Conservation (phyloP, 1,139 yeast species). For the Pichia sp. region DNA sequence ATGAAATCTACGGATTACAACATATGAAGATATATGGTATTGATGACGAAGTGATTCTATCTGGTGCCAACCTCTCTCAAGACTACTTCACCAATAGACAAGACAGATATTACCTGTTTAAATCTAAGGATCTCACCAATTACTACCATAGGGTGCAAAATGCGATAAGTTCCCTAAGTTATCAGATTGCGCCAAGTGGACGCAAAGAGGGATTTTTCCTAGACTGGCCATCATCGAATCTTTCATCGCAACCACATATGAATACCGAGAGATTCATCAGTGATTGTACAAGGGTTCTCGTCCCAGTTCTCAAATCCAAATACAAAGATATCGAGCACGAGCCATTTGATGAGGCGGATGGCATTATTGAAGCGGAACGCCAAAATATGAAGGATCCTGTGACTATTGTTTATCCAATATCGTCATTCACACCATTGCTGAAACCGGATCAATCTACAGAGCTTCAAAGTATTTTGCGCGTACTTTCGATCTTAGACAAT, state of each 20-base stretch:
- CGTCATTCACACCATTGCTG: conserved; percentile 83
- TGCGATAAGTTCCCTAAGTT: conserved; percentile 63
- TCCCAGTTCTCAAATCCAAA: conserved; percentile 43
- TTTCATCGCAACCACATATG: conserved; percentile 64
- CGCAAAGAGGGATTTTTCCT: conserved; percentile 47
- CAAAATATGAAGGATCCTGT: conserved; percentile 30
- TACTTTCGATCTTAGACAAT: conserved; percentile 52
- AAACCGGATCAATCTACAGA: conserved; percentile 69
- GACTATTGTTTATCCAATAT: conserved; percentile 85
- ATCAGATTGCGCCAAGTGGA: conserved; percentile 45
- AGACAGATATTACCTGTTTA: conserved; percentile 80
- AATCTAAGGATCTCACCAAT: conserved; percentile 49
- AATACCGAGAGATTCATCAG: conserved; percentile 50
- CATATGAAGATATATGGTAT: conserved; percentile 97
- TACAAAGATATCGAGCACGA: conserved; percentile 5
- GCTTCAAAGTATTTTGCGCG: conserved; percentile 56
- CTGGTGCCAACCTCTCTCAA: conserved; percentile 86
- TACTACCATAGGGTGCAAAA: conserved; percentile 67
- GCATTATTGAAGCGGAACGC: conserved; percentile 1
- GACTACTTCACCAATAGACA: conserved; percentile 97
- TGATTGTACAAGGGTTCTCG: conserved; percentile 51
- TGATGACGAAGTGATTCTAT: conserved; percentile 79
- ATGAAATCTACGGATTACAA: conserved; percentile 91
- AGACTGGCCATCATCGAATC: conserved; percentile 70
- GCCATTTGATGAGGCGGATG: conserved; percentile 21